phyloP scores from a whole-genome alignment of 2,329 filamentous ascomycete genomes.

The Talaromyces sp. region DNA sequence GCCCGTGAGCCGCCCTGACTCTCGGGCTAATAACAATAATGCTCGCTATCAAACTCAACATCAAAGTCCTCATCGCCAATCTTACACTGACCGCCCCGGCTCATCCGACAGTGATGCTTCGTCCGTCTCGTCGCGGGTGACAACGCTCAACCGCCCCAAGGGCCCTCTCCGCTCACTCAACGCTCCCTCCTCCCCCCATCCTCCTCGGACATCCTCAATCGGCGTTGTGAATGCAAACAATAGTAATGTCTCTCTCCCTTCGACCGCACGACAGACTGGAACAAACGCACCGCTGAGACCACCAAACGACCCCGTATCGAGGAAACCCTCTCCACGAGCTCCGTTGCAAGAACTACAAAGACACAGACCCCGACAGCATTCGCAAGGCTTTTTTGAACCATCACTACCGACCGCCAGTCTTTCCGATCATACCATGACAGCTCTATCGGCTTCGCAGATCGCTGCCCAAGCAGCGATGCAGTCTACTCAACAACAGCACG shows the following conservation, averaged over 20 bases:
- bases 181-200: conserved; percentile 26
- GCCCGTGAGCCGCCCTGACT: conserved; percentile 17
- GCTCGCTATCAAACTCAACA: conserved; percentile 8
- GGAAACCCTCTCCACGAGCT: conserved; percentile 38
- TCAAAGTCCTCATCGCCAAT: neutral
- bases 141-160: conserved; percentile 42
- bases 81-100: conserved; percentile 29
- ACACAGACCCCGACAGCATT: conserved; percentile 52
- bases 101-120: conserved; percentile 47
- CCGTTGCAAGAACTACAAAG: conserved; percentile 36
- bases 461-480: conserved; percentile 65
- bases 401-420: conserved; percentile 55
- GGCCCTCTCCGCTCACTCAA: conserved; percentile 35
- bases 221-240: conserved; percentile 26
- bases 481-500: conserved; percentile 38
- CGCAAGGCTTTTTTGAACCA: conserved; percentile 67
- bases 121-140: conserved; percentile 42
- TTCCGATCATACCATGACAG: conserved; percentile 42
- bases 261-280: conserved; percentile 33
- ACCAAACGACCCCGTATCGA: conserved; percentile 12
- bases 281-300: conserved; percentile 13
- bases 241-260: conserved; percentile 35
- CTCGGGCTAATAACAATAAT: conserved; percentile 1
- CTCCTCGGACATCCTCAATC: conserved; percentile 29
- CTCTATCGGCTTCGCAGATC: conserved; percentile 59